These are phyloP conservation scores for Xylariaceae sp. DNA, from an alignment of 2,329 filamentous ascomycete genomes.

Conservation along the genomic window DNA sequence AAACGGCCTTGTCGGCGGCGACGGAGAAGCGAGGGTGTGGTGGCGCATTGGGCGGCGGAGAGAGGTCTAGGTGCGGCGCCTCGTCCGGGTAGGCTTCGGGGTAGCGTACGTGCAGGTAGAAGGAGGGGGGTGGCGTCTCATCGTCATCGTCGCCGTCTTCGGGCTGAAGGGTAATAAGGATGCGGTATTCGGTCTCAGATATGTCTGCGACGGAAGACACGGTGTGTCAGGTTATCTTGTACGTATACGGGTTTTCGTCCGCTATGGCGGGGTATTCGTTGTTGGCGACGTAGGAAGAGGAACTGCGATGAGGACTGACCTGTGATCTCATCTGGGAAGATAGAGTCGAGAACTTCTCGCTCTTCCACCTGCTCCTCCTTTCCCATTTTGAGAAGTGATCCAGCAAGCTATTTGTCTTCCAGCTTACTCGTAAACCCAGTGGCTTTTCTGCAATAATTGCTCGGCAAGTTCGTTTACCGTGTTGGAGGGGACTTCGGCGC, in stretches of 20 bases:
- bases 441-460: neutral
- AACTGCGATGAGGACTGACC: constrained; percentile 42
- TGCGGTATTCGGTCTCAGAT: constrained; percentile 82
- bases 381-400: constrained; percentile 44
- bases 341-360: constrained; percentile 94
- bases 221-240: constrained; percentile 7
- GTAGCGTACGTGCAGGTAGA: constrained; percentile 83
- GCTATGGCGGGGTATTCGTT: constrained; percentile 4
- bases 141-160: constrained; percentile 59
- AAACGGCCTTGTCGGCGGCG: constrained; percentile 68
- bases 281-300: neutral
- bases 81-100: constrained; percentile 88
- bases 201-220: constrained; percentile 58
- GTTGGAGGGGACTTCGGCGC: neutral
- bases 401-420: neutral
- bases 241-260: neutral
- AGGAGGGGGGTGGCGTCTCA: constrained; percentile 61
- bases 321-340: constrained; percentile 96
- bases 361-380: constrained; percentile 92
- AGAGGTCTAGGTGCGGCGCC: constrained; percentile 76
- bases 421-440: too few relatives aligned
- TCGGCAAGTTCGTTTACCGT: neutral
- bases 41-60: constrained; percentile 64
- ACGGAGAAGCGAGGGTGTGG: constrained; percentile 74
- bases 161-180: constrained; percentile 80